A percentile compares a stretch with the other conserved stretches of the same genome.
These are phyloP conservation scores for Taiozyma sp. DNA, from an alignment of 1,139 yeast genomes.

Conservation along the genomic window DNA sequence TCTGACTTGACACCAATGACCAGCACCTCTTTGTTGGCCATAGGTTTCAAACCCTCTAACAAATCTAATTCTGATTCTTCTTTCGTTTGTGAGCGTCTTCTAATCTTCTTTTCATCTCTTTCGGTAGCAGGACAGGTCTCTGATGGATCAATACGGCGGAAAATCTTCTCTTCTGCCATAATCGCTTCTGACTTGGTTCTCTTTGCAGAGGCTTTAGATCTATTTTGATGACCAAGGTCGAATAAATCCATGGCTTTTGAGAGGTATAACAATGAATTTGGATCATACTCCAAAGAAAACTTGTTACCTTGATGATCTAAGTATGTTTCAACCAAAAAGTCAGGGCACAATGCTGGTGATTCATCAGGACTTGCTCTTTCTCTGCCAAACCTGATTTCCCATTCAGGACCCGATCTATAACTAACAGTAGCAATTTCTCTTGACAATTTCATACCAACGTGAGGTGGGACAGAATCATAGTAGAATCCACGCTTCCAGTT, in stretches of 20 bases:
- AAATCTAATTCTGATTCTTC: constrained; percentile 60
- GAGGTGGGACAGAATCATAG: constrained; percentile 78
- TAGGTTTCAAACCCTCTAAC: constrained; percentile 53
- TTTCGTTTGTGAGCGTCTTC: constrained; percentile 29
- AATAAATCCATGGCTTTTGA: constrained; percentile 95
- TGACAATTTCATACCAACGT: constrained; percentile 90
- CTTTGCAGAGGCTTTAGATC: constrained; percentile 37
- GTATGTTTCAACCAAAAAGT: constrained; percentile 85
- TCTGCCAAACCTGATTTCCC: constrained; percentile 91
- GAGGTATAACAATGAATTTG: constrained; percentile 80
- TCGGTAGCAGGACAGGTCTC: constrained; percentile 16
- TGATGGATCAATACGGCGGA: constrained; percentile 10
- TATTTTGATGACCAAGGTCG: constrained; percentile 58
- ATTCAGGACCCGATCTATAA: constrained; percentile 92
- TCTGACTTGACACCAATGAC: constrained; percentile 92
- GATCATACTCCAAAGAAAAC: constrained; percentile 86
- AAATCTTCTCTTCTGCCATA: constrained; percentile 17
- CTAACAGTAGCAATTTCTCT: constrained; percentile 93
- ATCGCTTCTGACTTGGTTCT: constrained; percentile 34
- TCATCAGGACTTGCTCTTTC: constrained; percentile 76
- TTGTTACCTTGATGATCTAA: constrained; percentile 94
- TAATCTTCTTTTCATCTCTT: constrained; percentile 21
- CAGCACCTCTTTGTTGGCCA: constrained; percentile 60
- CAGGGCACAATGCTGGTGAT: constrained; percentile 89
- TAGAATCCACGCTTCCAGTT: constrained; percentile 92